Evolutionary conservation across 495 filamentous ascomycete genomes (phyloP), one percentile per base, ranked within the genome.

Genomic region (Talaromyces ruber): DNA sequence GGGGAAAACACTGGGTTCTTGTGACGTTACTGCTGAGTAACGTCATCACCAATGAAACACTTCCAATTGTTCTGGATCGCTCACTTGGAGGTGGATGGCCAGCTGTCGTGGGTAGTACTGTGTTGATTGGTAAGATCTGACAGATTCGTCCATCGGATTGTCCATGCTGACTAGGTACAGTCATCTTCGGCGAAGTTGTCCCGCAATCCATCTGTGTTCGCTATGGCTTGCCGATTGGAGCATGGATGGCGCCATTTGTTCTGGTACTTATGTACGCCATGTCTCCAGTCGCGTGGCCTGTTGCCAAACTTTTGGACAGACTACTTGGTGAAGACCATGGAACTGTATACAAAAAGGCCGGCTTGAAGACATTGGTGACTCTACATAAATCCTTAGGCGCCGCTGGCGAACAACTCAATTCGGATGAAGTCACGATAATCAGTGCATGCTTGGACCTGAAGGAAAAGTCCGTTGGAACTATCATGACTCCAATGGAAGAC

Each of bases 401-500:
- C 30, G 88, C 87, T 25, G 89, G 88, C 21, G 90, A 98, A 69
- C 88, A 96, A 61, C 82, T 98, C 28, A 97, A 96, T 69, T 88
- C 96, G 64, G 94, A 98, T 69, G 94, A 98, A 75, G 94, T 98
- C 65, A 98, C 93, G 52, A 98, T 98, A 70, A 98, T 98, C 69
- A 95, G 89, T 64, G 93, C 93, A 25, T 95, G 98, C 18, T 79
- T 98, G 56, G 94, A 98, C 71, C 77, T 98, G 60, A 98, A 98
- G 72, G 93, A 94, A 65, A 98, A 98, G 73, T 80, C 94, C 0
- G 91, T 98, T 34, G 92, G 90, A 24, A 86, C 80, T 65, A 97
- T 98, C 67, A 98, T 98, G 95, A 98, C 94, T 1, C 94, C 95
- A 0, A 98, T 98, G 88, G 85, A 91, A 8, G 92, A 98, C 73